Conservation (phyloP, 768 basidiomycete genomes). For the Dendrothele bispora region DNA sequence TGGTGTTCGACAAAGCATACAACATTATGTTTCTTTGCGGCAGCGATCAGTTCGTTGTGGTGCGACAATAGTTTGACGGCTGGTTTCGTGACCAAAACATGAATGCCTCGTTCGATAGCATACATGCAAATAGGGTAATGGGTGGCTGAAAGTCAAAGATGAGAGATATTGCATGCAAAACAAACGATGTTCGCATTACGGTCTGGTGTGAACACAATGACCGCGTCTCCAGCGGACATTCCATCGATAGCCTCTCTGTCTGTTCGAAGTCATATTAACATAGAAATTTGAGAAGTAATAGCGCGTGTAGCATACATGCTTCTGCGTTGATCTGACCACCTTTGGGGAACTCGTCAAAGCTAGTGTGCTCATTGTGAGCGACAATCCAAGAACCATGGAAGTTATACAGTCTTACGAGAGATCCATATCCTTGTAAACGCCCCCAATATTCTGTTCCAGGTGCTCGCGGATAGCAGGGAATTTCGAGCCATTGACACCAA, state of each 20-base stretch:
- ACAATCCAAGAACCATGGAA: conserved; percentile 1
- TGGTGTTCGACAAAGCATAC: conserved; percentile 95
- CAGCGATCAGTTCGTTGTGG: conserved; percentile 74
- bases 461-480: conserved; percentile 85
- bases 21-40: conserved; percentile 77
- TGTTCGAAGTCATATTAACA: conserved; percentile 26
- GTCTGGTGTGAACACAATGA: conserved; percentile 92
- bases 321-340: conserved; percentile 67
- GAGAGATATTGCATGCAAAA: conserved; percentile 8
- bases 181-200: too few species aligned
- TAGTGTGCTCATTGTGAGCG: conserved; percentile 23
- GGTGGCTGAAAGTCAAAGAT: conserved; percentile 49
- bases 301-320: conserved; percentile 62
- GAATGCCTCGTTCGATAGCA: conserved; percentile 81
- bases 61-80: conserved; percentile 85
- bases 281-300: background rate
- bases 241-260: conserved; percentile 82
- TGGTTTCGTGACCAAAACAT: conserved; percentile 92
- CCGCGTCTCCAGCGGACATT: conserved; percentile 80
- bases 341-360: conserved; percentile 81
- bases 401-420: conserved; percentile 51
- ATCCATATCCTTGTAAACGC: conserved; percentile 87
- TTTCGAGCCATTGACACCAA: conserved; percentile 84
- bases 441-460: conserved; percentile 77
- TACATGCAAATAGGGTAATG: conserved; percentile 85